phyloP scores from a whole-genome alignment of 495 filamentous ascomycete genomes.

The Amphirosellinia nigrospora region DNA sequence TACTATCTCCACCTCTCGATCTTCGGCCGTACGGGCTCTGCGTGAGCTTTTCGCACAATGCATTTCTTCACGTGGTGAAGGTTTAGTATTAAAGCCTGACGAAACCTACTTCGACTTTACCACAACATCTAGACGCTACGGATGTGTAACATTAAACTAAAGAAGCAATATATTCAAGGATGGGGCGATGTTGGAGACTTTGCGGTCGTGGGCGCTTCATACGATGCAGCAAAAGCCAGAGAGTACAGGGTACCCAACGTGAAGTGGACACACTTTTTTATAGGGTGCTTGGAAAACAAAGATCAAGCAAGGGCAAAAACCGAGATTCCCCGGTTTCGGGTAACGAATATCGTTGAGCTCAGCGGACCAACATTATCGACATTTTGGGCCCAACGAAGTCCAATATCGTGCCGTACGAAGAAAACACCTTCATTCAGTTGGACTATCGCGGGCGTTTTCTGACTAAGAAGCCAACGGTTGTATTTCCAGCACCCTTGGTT shows the following conservation, averaged over 20 bases:
- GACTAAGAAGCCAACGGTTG: slow-evolving; percentile 38
- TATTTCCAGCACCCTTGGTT: slow-evolving; percentile 51
- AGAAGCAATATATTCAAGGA: slow-evolving; percentile 85
- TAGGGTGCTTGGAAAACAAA: slow-evolving; percentile 79
- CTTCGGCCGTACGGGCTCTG: slow-evolving; percentile 54
- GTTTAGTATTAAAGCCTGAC: slow-evolving; percentile 81
- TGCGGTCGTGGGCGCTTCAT: slow-evolving; percentile 73
- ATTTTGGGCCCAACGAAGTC: slow-evolving; percentile 44
- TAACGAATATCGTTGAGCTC: slow-evolving; percentile 62
- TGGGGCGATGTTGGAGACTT: slow-evolving; percentile 85
- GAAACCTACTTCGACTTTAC: slow-evolving; percentile 74
- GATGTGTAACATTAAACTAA: slow-evolving; percentile 78
- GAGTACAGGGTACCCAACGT: slow-evolving; percentile 55
- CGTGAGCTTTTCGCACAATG: slow-evolving; percentile 68
- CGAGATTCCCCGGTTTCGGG: slow-evolving; percentile 64
- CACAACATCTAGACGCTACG: slow-evolving; percentile 40
- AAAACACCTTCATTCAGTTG: slow-evolving; percentile 41
- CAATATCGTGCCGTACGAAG: slow-evolving; percentile 37
- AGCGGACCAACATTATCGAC: slow-evolving; percentile 43
- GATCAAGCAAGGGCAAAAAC: slow-evolving; percentile 59
- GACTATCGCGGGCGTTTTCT: slow-evolving; percentile 34
- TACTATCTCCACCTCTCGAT: slow-evolving; percentile 64
- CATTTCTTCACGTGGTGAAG: slow-evolving; percentile 71
- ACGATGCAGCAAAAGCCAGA: slow-evolving; percentile 63
- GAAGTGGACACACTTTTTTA: slow-evolving; percentile 78